These are phyloP conservation scores for Cryptococcus depauperatus DNA, from an alignment of 1,284 basidiomycete species.

Conservation along the genomic window DNA sequence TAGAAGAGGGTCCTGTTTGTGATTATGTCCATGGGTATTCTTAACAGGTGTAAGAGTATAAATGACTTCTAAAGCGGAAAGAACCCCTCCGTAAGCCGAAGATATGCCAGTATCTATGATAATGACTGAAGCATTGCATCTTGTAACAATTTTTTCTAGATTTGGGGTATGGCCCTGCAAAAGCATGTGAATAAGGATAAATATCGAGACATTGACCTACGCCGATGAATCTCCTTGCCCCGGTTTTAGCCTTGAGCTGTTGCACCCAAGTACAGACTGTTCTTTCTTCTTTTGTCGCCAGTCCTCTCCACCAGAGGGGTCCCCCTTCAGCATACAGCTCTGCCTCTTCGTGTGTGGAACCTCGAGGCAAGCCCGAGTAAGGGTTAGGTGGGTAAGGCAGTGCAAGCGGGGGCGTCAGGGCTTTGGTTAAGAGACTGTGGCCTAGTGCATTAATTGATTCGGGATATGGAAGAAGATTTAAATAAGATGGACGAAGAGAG, in stretches of 20 bases:
- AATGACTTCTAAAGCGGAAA: constrained; percentile 75
- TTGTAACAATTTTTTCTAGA: constrained; percentile 70
- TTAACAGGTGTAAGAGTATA: constrained; percentile 60
- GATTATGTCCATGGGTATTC: constrained; percentile 8
- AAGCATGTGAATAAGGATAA: not conserved
- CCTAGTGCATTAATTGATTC: constrained; percentile 68
- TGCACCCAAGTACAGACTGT: constrained; percentile 23
- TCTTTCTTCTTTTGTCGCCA: constrained; percentile 54
- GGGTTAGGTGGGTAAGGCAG: constrained; percentile 70
- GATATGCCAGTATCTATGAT: constrained; percentile 84
- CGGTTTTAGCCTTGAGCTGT: not conserved
- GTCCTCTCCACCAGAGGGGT: constrained; percentile 79
- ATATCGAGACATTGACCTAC: constrained; percentile 17
- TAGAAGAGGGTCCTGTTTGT: constrained; percentile 28
- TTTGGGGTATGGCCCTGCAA: constrained; percentile 74
- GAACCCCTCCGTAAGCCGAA: constrained; percentile 80
- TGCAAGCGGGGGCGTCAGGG: constrained; percentile 52
- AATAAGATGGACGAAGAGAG: constrained; percentile 66
- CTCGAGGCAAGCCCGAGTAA: constrained; percentile 64
- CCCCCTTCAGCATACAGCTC: constrained; percentile 67
- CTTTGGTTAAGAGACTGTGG: constrained; percentile 56
- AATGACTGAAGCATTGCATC: constrained; percentile 77
- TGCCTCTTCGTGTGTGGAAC: constrained; percentile 58
- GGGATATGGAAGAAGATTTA: constrained; percentile 67
- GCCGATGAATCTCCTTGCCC: constrained; percentile 51